A percentile compares a stretch with the other conserved stretches of the same genome.
These are phyloP conservation scores for Candida sanyaensis DNA, from an alignment of 1,139 yeast species.

Conservation along the genomic window DNA sequence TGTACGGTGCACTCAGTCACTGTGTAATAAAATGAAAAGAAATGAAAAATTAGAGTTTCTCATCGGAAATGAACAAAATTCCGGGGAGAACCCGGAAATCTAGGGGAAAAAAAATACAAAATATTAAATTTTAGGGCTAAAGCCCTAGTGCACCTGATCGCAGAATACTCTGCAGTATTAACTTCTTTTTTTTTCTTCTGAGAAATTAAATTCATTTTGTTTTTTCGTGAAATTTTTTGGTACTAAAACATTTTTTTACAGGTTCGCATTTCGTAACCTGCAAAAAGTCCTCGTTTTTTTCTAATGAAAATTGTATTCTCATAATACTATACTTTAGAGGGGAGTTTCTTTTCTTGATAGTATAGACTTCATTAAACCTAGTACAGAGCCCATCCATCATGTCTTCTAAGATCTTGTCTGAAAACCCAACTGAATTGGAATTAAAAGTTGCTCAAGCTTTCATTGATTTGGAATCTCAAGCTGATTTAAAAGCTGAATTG, in stretches of 20 bases:
- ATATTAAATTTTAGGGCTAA: neutral
- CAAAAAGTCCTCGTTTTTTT: constrained; percentile 8
- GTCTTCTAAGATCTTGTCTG: constrained; percentile 94
- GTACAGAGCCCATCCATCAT: constrained; percentile 38
- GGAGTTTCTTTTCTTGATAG: constrained; percentile 4
- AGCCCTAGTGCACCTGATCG: neutral
- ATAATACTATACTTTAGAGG: constrained; percentile 5
- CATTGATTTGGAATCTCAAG: constrained; percentile 92
- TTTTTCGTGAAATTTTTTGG: neutral
- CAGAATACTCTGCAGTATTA: neutral
- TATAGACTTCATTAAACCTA: neutral
- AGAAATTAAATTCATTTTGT: no score
- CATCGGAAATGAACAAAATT: no score
- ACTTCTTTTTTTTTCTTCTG: no score
- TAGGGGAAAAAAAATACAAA: neutral
- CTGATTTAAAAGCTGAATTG: constrained; percentile 97
- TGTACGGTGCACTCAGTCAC: no score
- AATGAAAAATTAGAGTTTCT: no score
- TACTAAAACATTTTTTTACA: constrained; percentile 5
- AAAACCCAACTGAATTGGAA: constrained; percentile 96
- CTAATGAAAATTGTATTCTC: constrained; percentile 3
- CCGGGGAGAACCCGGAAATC: neutral
- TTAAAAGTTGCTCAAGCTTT: constrained; percentile 99
- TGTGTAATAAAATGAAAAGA: no score
- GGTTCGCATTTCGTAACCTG: constrained; percentile 10